Conservation (phyloP, 768 basidiomycete genomes). For the Xanthoconium purpureum region DNA sequence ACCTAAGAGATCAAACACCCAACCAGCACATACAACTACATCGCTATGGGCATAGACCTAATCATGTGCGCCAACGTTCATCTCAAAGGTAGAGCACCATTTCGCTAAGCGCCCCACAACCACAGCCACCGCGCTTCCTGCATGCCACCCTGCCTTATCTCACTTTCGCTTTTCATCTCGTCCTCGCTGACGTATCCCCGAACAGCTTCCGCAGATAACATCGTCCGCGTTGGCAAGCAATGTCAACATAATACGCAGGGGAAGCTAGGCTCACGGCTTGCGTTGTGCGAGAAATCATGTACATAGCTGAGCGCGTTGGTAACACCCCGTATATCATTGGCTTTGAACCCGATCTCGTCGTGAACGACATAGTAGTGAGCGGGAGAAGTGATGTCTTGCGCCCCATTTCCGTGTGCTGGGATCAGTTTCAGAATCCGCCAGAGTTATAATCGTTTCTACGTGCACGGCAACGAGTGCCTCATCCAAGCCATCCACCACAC, state of each 20-base stretch:
- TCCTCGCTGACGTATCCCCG: conserved; percentile 32
- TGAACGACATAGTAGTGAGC: conserved; percentile 56
- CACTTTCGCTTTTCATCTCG: no score
- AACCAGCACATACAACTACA: no score
- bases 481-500: no score
- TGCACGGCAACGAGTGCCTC: no score
- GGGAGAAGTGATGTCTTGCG: conserved; percentile 47
- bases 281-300: conserved; percentile 58
- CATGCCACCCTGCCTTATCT: no score
- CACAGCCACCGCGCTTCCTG: no score
- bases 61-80: no score
- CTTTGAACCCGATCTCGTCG: conserved; percentile 49
- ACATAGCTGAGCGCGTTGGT: conserved; percentile 52
- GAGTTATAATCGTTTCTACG: no score
- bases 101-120: no score
- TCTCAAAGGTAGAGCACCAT: no score
- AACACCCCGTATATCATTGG: conserved; percentile 51
- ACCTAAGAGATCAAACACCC: no score
- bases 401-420: conserved; percentile 45
- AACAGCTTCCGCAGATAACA: conserved; percentile 51
- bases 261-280: conserved; percentile 39
- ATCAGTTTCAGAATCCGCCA: conserved; percentile 4
- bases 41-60: no score
- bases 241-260: conserved; percentile 42
- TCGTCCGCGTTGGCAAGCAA: conserved; percentile 52